Percentiles rank a stretch among this genome's conserved stretches.
Evolutionary conservation across 345 rosid species (phyloP).

Genomic region (Corymbia maculata): DNA sequence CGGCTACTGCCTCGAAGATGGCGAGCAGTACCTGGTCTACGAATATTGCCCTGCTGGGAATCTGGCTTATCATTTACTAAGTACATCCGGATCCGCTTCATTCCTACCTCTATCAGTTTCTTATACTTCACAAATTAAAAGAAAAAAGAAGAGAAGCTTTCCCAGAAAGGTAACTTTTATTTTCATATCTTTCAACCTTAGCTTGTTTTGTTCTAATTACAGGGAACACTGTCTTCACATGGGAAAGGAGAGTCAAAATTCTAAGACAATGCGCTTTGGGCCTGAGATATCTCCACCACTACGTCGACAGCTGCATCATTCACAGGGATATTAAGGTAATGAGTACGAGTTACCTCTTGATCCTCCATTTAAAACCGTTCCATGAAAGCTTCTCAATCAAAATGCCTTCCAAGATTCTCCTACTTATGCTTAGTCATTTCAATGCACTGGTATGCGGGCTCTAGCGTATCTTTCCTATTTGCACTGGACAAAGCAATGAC

Average conservation of each 20-base stretch:
- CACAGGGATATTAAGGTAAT: constrained; percentile 65
- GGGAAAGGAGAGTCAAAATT: constrained; percentile 56
- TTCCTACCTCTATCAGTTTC: background rate
- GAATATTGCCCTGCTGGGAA: constrained; percentile 54
- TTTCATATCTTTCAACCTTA: background rate
- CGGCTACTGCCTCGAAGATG: constrained; percentile 45
- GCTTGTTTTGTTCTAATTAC: background rate
- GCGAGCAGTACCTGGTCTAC: constrained; percentile 49
- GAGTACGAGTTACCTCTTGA: background rate
- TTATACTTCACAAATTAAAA: background rate
- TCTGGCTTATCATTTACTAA: constrained; percentile 44
- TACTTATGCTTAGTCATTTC: background rate
- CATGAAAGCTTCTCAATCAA: background rate
- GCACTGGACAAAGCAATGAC: background rate
- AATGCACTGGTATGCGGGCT: background rate
- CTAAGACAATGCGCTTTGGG: constrained; percentile 45
- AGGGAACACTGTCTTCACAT: constrained; percentile 34
- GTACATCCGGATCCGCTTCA: constrained; percentile 10
- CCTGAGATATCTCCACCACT: constrained; percentile 47
- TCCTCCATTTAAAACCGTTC: background rate
- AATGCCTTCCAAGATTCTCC: background rate
- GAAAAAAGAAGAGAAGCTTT: background rate
- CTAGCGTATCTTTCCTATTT: background rate
- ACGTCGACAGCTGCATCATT: constrained; percentile 56
- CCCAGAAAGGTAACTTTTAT: background rate